Evolutionary conservation across 2,329 filamentous ascomycete genomes (phyloP).

Genomic region (Chalaropsis thielavioides): DNA sequence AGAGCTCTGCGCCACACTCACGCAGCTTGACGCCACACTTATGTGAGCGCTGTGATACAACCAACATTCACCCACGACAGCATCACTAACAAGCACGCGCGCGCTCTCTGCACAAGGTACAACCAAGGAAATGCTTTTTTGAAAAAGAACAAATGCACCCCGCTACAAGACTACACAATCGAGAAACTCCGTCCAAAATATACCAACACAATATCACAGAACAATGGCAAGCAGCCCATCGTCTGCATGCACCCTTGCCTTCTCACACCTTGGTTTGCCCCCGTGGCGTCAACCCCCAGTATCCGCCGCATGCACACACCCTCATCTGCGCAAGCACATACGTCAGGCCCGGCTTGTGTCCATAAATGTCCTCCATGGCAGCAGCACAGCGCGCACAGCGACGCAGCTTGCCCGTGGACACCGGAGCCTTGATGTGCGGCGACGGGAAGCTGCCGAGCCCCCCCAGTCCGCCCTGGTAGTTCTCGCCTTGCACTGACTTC

Average conservation of each 20-base stretch:
- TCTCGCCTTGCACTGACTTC: slow-evolving; percentile 20
- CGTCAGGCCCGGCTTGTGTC: slow-evolving; percentile 34
- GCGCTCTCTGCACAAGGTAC: background rate
- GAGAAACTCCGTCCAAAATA: background rate
- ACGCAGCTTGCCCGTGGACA: slow-evolving; percentile 32
- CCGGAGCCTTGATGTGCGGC: slow-evolving; percentile 18
- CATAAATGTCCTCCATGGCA: slow-evolving; percentile 48
- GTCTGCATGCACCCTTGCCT: background rate
- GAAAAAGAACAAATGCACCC: background rate
- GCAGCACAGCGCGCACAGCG: slow-evolving; percentile 42
- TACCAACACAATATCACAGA: background rate
- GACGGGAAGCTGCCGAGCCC: slow-evolving; percentile 1
- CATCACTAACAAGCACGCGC: no score
- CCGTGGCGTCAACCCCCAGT: slow-evolving; percentile 30
- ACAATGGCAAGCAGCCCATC: background rate
- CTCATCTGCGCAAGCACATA: slow-evolving; percentile 42
- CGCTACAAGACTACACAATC: background rate
- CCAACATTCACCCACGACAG: background rate
- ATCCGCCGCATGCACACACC: slow-evolving; percentile 40
- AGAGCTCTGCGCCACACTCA: background rate
- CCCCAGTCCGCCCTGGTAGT: slow-evolving; percentile 10
- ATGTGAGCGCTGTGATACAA: background rate
- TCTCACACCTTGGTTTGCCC: slow-evolving; percentile 15
- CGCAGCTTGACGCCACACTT: background rate
- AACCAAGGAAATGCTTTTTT: background rate